These are phyloP conservation scores for Hemerocallis citrina DNA, from an alignment of 106 monocot species.

Conservation along the genomic window DNA sequence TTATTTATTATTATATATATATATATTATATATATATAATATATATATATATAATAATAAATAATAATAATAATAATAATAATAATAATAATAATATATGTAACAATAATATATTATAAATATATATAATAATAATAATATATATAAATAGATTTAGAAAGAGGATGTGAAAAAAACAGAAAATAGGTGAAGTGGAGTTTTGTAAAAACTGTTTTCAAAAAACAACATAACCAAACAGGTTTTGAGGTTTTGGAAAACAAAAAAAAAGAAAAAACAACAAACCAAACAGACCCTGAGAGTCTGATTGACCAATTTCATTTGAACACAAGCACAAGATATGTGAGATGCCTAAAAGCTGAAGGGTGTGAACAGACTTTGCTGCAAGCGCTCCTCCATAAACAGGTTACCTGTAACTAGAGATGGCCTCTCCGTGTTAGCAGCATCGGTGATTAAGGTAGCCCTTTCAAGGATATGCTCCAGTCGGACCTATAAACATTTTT, in stretches of 20 bases:
- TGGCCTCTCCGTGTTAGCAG: constrained; percentile 77
- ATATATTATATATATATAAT: too few species aligned
- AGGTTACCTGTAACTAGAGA: constrained; percentile 57
- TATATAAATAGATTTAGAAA: background rate
- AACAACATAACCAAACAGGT: too few species aligned
- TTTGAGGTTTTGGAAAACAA: too few species aligned
- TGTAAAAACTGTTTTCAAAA: too few species aligned
- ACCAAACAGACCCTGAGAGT: constrained; percentile 59
- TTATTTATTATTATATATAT: too few species aligned
- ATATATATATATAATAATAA: too few species aligned
- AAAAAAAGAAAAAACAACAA: background rate
- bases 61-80: too few species aligned
- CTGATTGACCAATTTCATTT: constrained; percentile 97
- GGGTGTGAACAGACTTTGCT: constrained; percentile 71
- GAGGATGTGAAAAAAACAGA: background rate
- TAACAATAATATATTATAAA: too few species aligned
- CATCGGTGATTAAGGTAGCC: constrained; percentile 69
- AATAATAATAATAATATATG: too few species aligned
- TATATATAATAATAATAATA: too few species aligned
- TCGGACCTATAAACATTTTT: constrained; percentile 50
- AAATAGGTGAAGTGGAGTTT: too few species aligned
- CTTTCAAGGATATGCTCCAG: constrained; percentile 96
- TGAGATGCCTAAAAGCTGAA: constrained; percentile 81
- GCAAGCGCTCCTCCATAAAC: constrained; percentile 90
- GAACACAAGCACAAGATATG: constrained; percentile 88